Evolutionary conservation across 805 yeast genomes (phyloP).

Genomic region (Wickerhamiella brachini): DNA sequence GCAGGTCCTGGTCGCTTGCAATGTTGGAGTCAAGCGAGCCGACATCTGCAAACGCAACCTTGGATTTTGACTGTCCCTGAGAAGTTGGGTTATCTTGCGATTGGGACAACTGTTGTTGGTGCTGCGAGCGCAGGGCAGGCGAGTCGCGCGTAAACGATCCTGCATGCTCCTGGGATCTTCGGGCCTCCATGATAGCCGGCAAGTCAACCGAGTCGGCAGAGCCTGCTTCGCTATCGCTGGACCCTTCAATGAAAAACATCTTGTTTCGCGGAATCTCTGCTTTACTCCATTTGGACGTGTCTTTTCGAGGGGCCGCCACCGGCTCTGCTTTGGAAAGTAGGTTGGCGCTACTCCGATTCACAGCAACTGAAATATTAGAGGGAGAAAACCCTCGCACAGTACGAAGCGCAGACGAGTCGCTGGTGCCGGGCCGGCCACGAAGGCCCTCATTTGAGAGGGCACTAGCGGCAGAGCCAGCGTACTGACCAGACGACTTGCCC

Average conservation of each 20-base stretch:
- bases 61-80: not conserved
- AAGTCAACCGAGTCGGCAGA: slow-evolving; percentile 12
- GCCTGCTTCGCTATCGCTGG: slow-evolving; percentile 22
- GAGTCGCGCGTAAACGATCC: not conserved
- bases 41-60: slow-evolving; percentile 8
- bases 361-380: slow-evolving; percentile 24
- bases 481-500: not conserved
- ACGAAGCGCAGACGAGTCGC: not conserved
- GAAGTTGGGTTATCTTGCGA: not conserved
- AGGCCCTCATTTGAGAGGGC: not conserved
- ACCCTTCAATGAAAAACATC: slow-evolving; percentile 29
- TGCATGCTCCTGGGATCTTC: slow-evolving; percentile 6
- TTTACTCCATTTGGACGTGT: not conserved
- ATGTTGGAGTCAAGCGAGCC: slow-evolving; percentile 3
- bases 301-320: too few relatives aligned
- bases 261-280: slow-evolving; percentile 18
- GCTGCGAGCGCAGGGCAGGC: not conserved
- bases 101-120: not conserved
- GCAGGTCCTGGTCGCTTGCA: slow-evolving; percentile 13
- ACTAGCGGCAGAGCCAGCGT: not conserved
- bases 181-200: slow-evolving; percentile 3
- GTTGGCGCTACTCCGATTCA: slow-evolving; percentile 8
- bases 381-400: slow-evolving; percentile 28
- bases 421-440: not conserved
- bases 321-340: not conserved